phyloP scores from a whole-genome alignment of 2,329 filamentous ascomycete genomes.

The Chaetomiaceae sp. region DNA sequence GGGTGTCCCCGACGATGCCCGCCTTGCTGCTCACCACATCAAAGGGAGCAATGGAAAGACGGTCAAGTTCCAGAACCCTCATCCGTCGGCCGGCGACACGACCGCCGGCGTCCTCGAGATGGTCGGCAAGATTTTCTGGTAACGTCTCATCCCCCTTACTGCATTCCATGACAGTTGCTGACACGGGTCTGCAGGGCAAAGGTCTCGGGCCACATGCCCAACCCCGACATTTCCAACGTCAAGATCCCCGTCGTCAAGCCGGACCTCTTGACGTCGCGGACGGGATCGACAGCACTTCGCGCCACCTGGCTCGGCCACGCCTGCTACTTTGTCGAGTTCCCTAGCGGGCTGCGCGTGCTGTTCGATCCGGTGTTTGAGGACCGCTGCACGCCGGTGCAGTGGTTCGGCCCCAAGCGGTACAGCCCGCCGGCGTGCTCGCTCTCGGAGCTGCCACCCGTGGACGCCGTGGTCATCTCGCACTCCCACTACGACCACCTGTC shows the following conservation, averaged over 20 bases:
- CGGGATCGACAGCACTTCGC: conserved; percentile 52
- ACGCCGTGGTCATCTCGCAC: conserved; percentile 78
- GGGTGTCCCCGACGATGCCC: conserved; percentile 38
- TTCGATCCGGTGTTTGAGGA: conserved; percentile 94
- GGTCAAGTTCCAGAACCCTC: conserved; percentile 46
- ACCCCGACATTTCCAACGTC: conserved; percentile 59
- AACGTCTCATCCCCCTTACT: neutral
- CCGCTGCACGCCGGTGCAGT: conserved; percentile 72
- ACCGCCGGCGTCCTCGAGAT: conserved; percentile 23
- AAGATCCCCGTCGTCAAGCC: conserved; percentile 65
- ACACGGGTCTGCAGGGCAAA: conserved; percentile 8
- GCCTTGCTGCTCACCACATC: conserved; percentile 46
- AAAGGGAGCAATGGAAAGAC: conserved; percentile 36
- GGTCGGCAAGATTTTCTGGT: conserved; percentile 35
- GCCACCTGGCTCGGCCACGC: conserved; percentile 96
- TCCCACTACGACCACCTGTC: conserved; percentile 93
- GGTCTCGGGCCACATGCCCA: conserved; percentile 34
- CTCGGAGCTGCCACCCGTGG: conserved; percentile 69
- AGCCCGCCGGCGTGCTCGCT: conserved; percentile 73
- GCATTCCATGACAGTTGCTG: neutral
- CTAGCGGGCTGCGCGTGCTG: conserved; percentile 76
- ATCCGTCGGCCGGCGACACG: conserved; percentile 37
- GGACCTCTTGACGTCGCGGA: conserved; percentile 58
- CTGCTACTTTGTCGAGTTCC: conserved; percentile 89
- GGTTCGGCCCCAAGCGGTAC: conserved; percentile 69